Base-by-base conservation (phyloP, 1,139 yeast species). In the Suhomyces wounanorum region DNA sequence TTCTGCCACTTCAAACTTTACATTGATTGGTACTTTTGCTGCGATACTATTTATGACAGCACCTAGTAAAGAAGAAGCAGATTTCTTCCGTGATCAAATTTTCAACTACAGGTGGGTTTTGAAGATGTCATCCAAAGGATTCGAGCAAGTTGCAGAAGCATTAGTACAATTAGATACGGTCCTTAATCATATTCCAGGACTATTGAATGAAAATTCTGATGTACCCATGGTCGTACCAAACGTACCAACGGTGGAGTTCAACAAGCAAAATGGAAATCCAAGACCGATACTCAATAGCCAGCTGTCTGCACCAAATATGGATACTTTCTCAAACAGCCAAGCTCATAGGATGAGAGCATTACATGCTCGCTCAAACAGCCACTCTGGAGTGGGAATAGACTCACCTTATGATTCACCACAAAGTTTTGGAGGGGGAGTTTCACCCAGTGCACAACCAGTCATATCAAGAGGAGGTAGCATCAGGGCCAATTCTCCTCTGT, bases 11-110 rank as follows among this genome's bases (percentile, higher is more conserved):
- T 79, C 89, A 10, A 89, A 87, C 62, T 83, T 91, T 56, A 85
- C 96, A 3, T 69, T 89, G 43, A 88, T 90, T 49, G 96, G 96
- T 2, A 83, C 94, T 0, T 91, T 91, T 76, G 96, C 96, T 0
- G 86, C 95, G 0, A 72, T 91, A 9, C 70, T 91, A 50, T 88
- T 78, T 60, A 82, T 84, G 31, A 84, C 92, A 0, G 72, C 91
- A 0, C 70, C 77, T 10, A 66, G 79, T 3, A 67, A 77, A 18
- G 89, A 83, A 51, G 96, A 89, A 60, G 78, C 87, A 0, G 75
- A 73, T 39, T 74, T 79, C 51, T 89, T 82, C 66, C 78, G 83
- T 59, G 88, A 83, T 55, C 86, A 85, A 56, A 78, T 90, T 40
- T 82, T 82, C 61, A 86, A 86, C 58, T 91, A 89, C 64, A 72